Base-by-base conservation (phyloP, 2,329 filamentous ascomycete species). In the Cercospora sp. region DNA sequence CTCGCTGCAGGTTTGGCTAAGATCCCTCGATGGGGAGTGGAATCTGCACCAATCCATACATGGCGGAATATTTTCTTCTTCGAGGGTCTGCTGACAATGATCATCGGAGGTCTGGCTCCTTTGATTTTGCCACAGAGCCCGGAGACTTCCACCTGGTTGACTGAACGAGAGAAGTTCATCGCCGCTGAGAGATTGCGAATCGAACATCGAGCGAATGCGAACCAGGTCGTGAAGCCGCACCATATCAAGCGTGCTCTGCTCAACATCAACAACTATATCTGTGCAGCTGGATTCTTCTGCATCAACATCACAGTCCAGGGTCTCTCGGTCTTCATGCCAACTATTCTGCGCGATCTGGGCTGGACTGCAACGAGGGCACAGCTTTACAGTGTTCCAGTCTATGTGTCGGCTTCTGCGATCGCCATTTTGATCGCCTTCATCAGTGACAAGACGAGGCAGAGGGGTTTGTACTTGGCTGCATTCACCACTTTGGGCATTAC, bases 1-100 rank as follows among this genome's bases (percentile, higher is more conserved):
- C 59, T 73, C 3, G 73, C 73, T 26, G 64, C 70, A 30, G 73
- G 82, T 59, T 80, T 86, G 61, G 81, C 80, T 64, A 80, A 74
- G 6, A 84, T 88, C 55, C 86, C 86, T 5, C 73, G 78, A 37
- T 88, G 85, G 85, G 86, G 86, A 0, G 74, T 79, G 6, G 78
- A 76, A 0, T 69, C 77, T 2, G 80, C 80, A 67, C 79, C 74
- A 30, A 81, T 88, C 63, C 79, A 84, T 70, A 84, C 81, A 0
- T 87, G 85, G 85, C 81, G 84, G 68, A 86, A 86, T 75, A 89
- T 89, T 71, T 89, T 89, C 80, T 88, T 89, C 78, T 88, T 89
- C 68, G 87, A 89, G 74, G 87, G 87, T 0, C 75, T 88, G 51
- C 72, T 88, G 69, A 89, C 86, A 9, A 76, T 84, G 24, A 67